phyloP scores from a whole-genome alignment of 192 early-diverging fungal genomes.

The Fimicolochytrium jonesii region DNA sequence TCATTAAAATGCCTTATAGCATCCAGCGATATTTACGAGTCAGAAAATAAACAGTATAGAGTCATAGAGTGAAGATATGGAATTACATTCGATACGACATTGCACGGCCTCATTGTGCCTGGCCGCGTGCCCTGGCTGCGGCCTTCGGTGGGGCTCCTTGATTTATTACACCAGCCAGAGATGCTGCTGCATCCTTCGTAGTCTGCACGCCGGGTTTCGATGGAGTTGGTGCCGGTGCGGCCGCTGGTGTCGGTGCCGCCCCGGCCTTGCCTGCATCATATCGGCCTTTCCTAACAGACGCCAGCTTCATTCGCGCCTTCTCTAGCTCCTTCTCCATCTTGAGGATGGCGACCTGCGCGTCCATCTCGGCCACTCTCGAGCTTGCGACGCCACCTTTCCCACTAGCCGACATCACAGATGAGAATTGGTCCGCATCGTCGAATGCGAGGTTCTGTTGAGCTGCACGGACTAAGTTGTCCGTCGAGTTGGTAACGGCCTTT shows the following conservation, averaged over 20 bases:
- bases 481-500: conserved; percentile 51
- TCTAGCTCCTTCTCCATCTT: conserved; percentile 61
- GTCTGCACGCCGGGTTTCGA: no score
- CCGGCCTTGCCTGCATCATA: conserved; percentile 28
- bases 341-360: conserved; percentile 52
- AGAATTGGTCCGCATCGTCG: conserved; percentile 39
- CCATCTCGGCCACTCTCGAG: conserved; percentile 48
- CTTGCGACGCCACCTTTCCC: conserved; percentile 22
- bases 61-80: no score
- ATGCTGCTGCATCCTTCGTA: no score
- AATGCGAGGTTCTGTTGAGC: conserved; percentile 44
- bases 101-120: neutral
- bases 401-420: conserved; percentile 16
- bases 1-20: neutral
- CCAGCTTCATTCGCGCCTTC: conserved; percentile 42
- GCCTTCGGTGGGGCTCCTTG: no score
- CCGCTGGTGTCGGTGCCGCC: no score
- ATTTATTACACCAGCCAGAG: no score
- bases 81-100: no score
- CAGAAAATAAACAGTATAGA: neutral
- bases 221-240: no score
- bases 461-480: conserved; percentile 48
- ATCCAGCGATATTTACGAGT: conserved; percentile 1
- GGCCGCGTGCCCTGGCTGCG: neutral
- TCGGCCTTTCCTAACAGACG: conserved; percentile 46